Conservation (phyloP, 129 eudicot genomes). For the Flaveria linearis region DNA sequence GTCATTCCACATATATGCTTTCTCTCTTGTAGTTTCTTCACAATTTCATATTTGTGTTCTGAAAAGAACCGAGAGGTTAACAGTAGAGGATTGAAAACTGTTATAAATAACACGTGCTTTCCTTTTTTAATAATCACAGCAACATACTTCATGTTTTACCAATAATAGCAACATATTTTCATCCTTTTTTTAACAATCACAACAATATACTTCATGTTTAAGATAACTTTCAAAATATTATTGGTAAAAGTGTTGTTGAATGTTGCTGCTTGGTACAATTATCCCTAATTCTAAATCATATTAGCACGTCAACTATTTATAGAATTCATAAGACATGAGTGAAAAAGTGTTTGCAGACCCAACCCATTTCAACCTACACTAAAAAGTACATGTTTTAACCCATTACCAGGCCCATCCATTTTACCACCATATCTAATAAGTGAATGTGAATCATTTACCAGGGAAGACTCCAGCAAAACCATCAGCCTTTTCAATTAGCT, state of each 20-base stretch:
- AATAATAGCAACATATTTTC: not conserved
- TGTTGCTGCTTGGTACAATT: not conserved
- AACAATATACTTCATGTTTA: not conserved
- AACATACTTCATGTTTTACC: not conserved
- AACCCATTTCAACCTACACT: not conserved
- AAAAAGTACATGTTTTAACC: not conserved
- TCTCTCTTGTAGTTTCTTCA: constrained; percentile 83
- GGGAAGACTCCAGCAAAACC: constrained; percentile 98
- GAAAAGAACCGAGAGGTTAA: constrained; percentile 7
- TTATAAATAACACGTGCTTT: not conserved
- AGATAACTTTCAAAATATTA: not conserved
- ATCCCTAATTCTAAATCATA: not conserved
- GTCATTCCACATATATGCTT: constrained; percentile 91
- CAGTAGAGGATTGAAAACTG: not conserved
- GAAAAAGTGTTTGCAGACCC: not conserved
- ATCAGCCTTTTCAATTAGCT: constrained; percentile 87
- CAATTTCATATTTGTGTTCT: constrained; percentile 94
- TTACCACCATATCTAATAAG: not conserved
- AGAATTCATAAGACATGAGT: not conserved
- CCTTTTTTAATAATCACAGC: not conserved
- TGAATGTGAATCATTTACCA: constrained; percentile 39
- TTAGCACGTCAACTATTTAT: not conserved
- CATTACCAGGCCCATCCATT: not conserved
- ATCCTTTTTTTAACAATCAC: not conserved
- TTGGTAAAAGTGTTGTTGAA: not conserved